Evolutionary conservation across 2,329 filamentous ascomycete genomes (phyloP), one percentile per base, ranked within the genome.

Genomic region (Alternaria arborescens): DNA sequence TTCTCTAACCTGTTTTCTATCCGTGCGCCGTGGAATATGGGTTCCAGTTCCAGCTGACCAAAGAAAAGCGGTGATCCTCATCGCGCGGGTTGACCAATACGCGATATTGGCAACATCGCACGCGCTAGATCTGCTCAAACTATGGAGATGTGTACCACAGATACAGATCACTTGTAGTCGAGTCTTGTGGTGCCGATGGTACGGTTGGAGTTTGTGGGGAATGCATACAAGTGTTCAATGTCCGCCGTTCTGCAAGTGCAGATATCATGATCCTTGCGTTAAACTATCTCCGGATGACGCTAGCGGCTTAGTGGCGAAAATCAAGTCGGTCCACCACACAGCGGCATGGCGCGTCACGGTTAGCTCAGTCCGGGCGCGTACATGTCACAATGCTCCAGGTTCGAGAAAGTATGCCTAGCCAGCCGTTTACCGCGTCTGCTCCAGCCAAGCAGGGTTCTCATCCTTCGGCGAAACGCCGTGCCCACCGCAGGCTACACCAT

Each of bases 61-160:
- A 28, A 50, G 36, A 32, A 36, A 28, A 44, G 57, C 30, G 16
- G 57, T 50, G 30, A 44, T 60, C 38, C 38, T 55, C 57, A 55
- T 59, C 36, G 41, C 24, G 55, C 51, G 24, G 18, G 12, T 24
- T 47, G 22, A 41, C 14, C 14, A 41, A 43, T 14, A 11, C 42
- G 26, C 8, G 34, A 43, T 8, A 10, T 36, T 5, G 26, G 34
- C 38, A 44, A 50, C 52, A 60, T 55, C 22, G 18, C 56, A 47
- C 26, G 26, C 24, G 16, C 24, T 40, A 14, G 8, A 36, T 43
- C 38, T 16, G 34, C 22, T 26, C 28, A 12, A 8, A 12, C 22
- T 47, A 36, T 36, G 14, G 11, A 24, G 14, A 50, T 14, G 12
- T 20, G 20, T 14, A 4, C 16, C 12, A 32, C 34, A 24, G 10